Evolutionary conservation across 768 basidiomycete genomes (phyloP), one percentile per base, ranked within the genome.

Genomic region (Leccinum incarnatum): DNA sequence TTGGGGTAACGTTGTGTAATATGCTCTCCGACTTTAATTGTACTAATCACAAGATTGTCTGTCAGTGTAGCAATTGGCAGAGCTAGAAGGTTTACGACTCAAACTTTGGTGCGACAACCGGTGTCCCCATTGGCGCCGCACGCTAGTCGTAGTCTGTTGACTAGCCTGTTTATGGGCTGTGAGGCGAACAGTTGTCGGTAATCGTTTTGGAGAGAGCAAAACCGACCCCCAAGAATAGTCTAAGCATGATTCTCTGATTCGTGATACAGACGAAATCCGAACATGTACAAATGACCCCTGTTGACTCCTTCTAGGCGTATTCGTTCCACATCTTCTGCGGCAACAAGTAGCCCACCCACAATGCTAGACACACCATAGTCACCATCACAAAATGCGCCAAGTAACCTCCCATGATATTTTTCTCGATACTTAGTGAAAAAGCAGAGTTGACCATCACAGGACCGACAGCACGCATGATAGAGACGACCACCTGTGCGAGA

Each of bases 311-410:
- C 30, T 30, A 30, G 30, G 8, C 30, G 30, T 30, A 10, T 30
- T 30, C 30, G 4, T 32, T 32, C 32, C 32, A 65, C 47, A 70
- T 47, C 19, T 67, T 63, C 7, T 57, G 62, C 4, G 80, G 79
- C 12, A 81, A 68, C 52, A 72, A 56, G 32, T 49, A 70, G 21
- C 66, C 75, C 14, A 73, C 62, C 45, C 57, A 65, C 25, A 79
- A 50, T 29, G 75, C 57, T 5, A 74, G 54, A 46, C 63, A 54
- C 23, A 69, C 73, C 58, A 77, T 66, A 8, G 23, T 69, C 4
- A 64, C 32, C 64, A 79, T 66, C 30, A 75, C 68, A 59, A 62
- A 64, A 62, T 89, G 87, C 5, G 87, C 86, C 23, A 88, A 69
- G 57, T 78, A 70, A 4, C 87, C 87, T 5, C 80, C 81, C 42